Base-by-base conservation (phyloP, 2,329 filamentous ascomycete genomes). In the Colletotrichum melonis region DNA sequence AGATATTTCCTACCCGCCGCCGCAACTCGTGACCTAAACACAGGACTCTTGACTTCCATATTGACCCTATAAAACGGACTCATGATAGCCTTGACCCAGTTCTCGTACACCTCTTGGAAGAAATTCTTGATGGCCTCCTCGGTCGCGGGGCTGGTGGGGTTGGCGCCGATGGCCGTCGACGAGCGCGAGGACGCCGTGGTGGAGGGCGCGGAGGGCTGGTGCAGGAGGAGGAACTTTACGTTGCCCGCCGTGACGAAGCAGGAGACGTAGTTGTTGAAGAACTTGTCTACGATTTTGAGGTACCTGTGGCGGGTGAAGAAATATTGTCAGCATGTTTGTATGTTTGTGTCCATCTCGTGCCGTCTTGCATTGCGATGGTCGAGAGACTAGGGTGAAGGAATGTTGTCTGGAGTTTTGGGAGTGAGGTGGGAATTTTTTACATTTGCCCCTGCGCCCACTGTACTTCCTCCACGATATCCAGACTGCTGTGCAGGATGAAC, bases 81-180 rank as follows among this genome's bases (percentile, higher is more conserved):
- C 97, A 99, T 98, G 71, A 95, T 92, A 14, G 95, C 94, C 88
- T 99, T 99, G 76, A 98, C 91, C 92, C 96, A 99, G 77, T 92
- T 95, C 84, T 99, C 97, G 84, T 98, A 98, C 14, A 98, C 94
- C 81, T 99, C 97, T 19, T 90, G 88, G 86, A 99, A 98, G 86
- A 98, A 99, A 83, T 94, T 94, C 81, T 95, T 92, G 78, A 98
- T 94, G 5, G 97, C 96, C 85, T 99, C 97, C 84, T 99, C 97
- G 5, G 96, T 97, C 81, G 96, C 94, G 6, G 95, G 92, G 72
- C 92, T 94, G 3, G 92, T 96, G 0, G 96, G 96, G 82, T 98
- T 98, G 76, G 93, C 92, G 69, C 91, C 93, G 71, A 95, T 92
- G 54, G 91, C 91, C n/a, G 92, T 92, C 74, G 90, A 91, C 22